These are phyloP conservation scores for Penicillium macrosclerotiorum DNA, from an alignment of 495 filamentous ascomycete species.

Conservation along the genomic window DNA sequence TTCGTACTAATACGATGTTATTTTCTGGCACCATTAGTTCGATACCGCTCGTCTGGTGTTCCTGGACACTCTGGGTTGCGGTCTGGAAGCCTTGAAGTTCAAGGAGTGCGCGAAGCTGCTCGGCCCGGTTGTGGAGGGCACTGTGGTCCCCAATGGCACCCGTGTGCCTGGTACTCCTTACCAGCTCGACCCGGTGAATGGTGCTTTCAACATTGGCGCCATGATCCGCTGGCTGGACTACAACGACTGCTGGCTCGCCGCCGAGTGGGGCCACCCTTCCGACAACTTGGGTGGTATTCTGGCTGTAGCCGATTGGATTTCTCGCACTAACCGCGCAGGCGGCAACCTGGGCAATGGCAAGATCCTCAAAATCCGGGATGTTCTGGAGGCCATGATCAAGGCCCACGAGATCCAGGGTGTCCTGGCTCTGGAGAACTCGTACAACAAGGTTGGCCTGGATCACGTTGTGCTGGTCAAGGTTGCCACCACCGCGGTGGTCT, in stretches of 20 bases:
- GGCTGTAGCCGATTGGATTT: constrained; percentile 95
- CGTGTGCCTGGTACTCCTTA: constrained; percentile 90
- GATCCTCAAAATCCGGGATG: constrained; percentile 80
- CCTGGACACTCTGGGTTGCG: constrained; percentile 95
- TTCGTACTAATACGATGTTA: not conserved
- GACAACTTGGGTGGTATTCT: constrained; percentile 97
- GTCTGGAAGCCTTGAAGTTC: constrained; percentile 91
- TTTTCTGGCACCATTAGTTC: constrained; percentile 54
- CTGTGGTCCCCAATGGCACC: constrained; percentile 88
- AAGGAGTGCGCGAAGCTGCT: constrained; percentile 93
- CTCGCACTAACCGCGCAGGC: constrained; percentile 89
- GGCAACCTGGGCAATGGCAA: constrained; percentile 83
- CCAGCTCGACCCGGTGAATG: constrained; percentile 91
- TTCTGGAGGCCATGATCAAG: constrained; percentile 98
- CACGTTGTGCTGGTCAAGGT: constrained; percentile 98
- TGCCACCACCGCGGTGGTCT: constrained; percentile 88
- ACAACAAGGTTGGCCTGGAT: constrained; percentile 96
- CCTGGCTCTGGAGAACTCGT: constrained; percentile 94
- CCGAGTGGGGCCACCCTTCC: constrained; percentile 97
- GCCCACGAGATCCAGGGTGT: constrained; percentile 99
- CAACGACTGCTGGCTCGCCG: constrained; percentile 99
- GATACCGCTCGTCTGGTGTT: constrained; percentile 89
- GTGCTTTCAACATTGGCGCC: constrained; percentile 97
- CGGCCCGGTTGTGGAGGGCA: constrained; percentile 89
- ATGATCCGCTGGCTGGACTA: constrained; percentile 99